Evolutionary conservation across 768 basidiomycete species (phyloP).

Genomic region (Leccinum broughii): DNA sequence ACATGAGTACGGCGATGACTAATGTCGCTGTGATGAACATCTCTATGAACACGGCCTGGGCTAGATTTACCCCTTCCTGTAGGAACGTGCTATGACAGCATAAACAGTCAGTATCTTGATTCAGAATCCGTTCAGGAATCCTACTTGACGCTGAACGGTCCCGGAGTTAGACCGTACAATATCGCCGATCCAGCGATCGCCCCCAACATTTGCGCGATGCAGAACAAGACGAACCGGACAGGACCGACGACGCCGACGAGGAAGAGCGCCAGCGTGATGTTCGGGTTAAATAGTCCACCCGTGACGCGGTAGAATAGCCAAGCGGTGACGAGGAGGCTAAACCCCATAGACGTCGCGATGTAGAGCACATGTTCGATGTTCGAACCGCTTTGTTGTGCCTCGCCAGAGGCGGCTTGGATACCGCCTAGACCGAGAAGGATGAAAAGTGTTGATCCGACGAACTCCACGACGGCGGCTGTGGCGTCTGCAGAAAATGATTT

Average conservation of each 20-base stretch:
- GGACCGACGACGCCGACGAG: conserved; percentile 56
- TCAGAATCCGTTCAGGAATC: conserved; percentile 12
- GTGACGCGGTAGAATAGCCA: conserved; percentile 70
- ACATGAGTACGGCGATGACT: conserved; percentile 64
- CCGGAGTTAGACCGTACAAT: conserved; percentile 54
- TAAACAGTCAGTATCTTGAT: conserved; percentile 5
- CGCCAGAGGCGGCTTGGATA: conserved; percentile 53
- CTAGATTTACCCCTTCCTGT: conserved; percentile 44
- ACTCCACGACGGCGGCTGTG: conserved; percentile 55
- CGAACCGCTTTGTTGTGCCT: conserved; percentile 32
- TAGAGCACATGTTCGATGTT: conserved; percentile 49
- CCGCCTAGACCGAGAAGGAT: conserved; percentile 66
- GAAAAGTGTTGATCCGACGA: conserved; percentile 61
- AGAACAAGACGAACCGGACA: conserved; percentile 57
- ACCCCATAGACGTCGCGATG: conserved; percentile 59
- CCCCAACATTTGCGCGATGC: conserved; percentile 60
- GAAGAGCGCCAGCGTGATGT: conserved; percentile 59
- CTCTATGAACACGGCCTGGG: conserved; percentile 69
- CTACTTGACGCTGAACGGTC: conserved; percentile 55
- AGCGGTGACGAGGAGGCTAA: conserved; percentile 60
- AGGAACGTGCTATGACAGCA: conserved; percentile 46
- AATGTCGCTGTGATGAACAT: conserved; percentile 60
- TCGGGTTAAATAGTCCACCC: conserved; percentile 67
- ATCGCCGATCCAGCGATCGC: conserved; percentile 61
- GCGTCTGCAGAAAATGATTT: conserved; percentile 39